Evolutionary conservation across 768 basidiomycete genomes (phyloP).

Genomic region (Thelephora ganbajun): DNA sequence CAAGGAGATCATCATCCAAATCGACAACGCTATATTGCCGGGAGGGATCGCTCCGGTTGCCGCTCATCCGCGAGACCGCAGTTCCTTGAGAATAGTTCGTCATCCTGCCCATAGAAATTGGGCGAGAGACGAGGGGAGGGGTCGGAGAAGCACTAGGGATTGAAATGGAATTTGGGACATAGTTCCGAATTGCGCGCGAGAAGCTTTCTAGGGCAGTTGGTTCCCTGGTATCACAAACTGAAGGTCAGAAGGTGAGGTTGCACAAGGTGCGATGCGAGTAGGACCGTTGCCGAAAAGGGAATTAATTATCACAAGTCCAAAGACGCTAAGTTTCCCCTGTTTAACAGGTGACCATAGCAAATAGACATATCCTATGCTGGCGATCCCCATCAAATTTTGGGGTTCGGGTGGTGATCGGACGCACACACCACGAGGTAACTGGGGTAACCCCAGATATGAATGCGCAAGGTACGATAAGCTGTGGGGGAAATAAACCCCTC

Average conservation of each 20-base stretch:
- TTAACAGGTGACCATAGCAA: background rate
- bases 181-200: conserved; percentile 38
- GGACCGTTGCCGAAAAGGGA: too few species aligned
- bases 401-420: too few species aligned
- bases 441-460: too few species aligned
- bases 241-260: background rate
- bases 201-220: conserved; percentile 36
- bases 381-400: background rate
- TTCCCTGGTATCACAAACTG: conserved; percentile 19
- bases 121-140: conserved; percentile 34
- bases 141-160: conserved; percentile 33
- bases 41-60: conserved; percentile 3
- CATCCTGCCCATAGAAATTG: conserved; percentile 29
- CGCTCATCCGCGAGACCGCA: conserved; percentile 10
- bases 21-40: conserved; percentile 9
- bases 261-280: too few species aligned
- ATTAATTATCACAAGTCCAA: too few species aligned
- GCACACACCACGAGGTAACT: too few species aligned
- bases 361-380: background rate
- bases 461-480: too few species aligned
- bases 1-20: conserved; percentile 15
- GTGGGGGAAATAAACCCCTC: too few species aligned
- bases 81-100: conserved; percentile 2
- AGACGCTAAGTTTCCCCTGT: too few species aligned
- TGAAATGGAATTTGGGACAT: conserved; percentile 38